phyloP scores from a whole-genome alignment of 2,329 filamentous ascomycete genomes.

The Myriosclerotinia duriaeana region DNA sequence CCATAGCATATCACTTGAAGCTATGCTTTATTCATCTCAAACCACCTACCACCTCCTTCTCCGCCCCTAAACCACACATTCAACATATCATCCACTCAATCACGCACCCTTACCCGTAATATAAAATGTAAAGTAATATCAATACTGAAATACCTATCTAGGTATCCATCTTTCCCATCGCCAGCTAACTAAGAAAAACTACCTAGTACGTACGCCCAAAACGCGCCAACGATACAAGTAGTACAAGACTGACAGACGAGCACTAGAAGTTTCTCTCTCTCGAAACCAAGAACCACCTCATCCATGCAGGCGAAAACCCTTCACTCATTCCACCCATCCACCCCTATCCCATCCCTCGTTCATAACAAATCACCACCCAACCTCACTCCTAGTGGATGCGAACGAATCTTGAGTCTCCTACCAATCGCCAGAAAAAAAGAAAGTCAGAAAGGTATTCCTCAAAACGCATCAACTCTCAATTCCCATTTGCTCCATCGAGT shows the following conservation, averaged over 20 bases:
- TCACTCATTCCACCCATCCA: not conserved
- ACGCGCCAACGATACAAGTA: constrained; percentile 3
- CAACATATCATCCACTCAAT: not conserved
- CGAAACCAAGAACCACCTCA: not conserved
- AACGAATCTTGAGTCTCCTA: constrained; percentile 37
- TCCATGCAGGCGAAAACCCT: not conserved
- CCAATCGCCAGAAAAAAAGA: constrained; percentile 5
- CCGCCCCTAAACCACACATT: not conserved
- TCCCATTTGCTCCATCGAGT: not conserved
- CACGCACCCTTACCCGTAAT: not conserved
- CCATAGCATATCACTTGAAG: no score
- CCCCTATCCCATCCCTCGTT: constrained; percentile 23
- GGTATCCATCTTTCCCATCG: not conserved
- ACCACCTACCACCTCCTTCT: no score
- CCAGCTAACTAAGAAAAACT: not conserved
- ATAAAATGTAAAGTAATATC: not conserved
- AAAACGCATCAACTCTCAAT: constrained; percentile 44
- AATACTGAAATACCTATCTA: constrained; percentile 1
- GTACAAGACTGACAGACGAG: not conserved
- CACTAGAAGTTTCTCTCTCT: not conserved
- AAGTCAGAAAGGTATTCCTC: constrained; percentile 34
- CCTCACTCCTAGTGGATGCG: constrained; percentile 33
- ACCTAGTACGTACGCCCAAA: not conserved
- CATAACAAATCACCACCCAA: constrained; percentile 31
- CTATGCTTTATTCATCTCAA: no score